Percentiles rank a stretch among this genome's conserved stretches.
Evolutionary conservation across 176 grass and related monocot species (phyloP).

Genomic region (Zoysia japonica): DNA sequence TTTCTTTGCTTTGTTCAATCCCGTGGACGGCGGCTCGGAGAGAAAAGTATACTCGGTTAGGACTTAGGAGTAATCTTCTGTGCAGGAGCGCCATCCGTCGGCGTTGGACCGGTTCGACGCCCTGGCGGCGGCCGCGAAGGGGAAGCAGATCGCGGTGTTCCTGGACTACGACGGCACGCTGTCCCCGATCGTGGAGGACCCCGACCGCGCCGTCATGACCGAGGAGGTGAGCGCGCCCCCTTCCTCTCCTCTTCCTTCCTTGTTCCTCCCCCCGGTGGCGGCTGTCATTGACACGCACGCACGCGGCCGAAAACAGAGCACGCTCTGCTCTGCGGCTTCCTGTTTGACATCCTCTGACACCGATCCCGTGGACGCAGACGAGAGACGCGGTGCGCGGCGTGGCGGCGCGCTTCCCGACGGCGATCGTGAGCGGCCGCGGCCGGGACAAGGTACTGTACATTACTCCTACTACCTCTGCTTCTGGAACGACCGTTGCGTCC

Average conservation of each 20-base stretch:
- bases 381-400: constrained; percentile 61
- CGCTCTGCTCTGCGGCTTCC: constrained; percentile 1
- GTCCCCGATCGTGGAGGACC: constrained; percentile 82
- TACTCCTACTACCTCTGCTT: background rate
- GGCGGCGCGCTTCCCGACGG: constrained; percentile 68
- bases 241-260: background rate
- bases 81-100: constrained; percentile 66
- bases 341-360: background rate
- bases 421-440: constrained; percentile 77
- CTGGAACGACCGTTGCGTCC: background rate
- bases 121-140: constrained; percentile 49
- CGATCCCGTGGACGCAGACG: constrained; percentile 44
- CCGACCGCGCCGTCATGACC: constrained; percentile 73
- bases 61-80: background rate
- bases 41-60: background rate
- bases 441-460: constrained; percentile 55
- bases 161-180: constrained; percentile 89
- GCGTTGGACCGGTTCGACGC: constrained; percentile 61
- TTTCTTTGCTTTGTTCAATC: background rate
- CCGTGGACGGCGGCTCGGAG: background rate
- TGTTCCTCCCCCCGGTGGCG: background rate
- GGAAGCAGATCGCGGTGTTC: constrained; percentile 68
- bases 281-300: too few relatives aligned
- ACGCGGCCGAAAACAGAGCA: background rate
- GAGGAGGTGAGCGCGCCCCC: constrained; percentile 43